Evolutionary conservation across 169 alveolate species (phyloP).

Genomic region (Cryptosporidium tyzzeri): DNA sequence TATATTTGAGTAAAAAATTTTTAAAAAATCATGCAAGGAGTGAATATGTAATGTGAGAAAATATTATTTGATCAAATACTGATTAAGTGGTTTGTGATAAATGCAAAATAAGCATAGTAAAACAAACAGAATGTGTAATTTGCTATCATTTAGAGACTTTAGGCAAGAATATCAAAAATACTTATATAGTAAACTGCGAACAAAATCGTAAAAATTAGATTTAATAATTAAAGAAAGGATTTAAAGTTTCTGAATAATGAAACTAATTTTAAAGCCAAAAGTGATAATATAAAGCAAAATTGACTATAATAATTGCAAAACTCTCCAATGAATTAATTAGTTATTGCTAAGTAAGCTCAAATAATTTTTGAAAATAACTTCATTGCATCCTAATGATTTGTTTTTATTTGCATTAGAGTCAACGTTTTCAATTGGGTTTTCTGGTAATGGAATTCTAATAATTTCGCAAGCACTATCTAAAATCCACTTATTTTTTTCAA

Average conservation of each 20-base stretch:
- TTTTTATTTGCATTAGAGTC: slow-evolving; percentile 27
- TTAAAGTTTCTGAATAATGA: neutral
- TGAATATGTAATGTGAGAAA: neutral
- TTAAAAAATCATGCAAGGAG: neutral
- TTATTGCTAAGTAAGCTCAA: slow-evolving; percentile 29
- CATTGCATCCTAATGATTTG: slow-evolving; percentile 36
- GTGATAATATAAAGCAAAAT: slow-evolving; percentile 5
- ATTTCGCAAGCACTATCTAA: slow-evolving; percentile 44
- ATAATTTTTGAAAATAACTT: slow-evolving; percentile 30
- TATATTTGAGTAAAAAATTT: neutral
- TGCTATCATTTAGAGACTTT: neutral
- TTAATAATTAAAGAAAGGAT: neutral
- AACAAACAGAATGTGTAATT: too few relatives aligned
- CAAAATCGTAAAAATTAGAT: neutral
- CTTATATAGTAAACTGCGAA: too few relatives aligned
- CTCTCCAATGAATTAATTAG: neutral
- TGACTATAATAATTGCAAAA: neutral
- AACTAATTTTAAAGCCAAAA: neutral
- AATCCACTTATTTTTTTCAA: slow-evolving; percentile 54
- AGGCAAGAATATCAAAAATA: neutral
- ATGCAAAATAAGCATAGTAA: too few relatives aligned
- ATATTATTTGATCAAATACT: too few relatives aligned
- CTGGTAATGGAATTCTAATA: slow-evolving; percentile 35
- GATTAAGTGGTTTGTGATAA: neutral
- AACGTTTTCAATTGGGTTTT: slow-evolving; percentile 27